Evolutionary conservation across 1,139 yeast species (phyloP), one percentile per base, ranked within the genome.

Genomic region (Pichia kudriavzevii): DNA sequence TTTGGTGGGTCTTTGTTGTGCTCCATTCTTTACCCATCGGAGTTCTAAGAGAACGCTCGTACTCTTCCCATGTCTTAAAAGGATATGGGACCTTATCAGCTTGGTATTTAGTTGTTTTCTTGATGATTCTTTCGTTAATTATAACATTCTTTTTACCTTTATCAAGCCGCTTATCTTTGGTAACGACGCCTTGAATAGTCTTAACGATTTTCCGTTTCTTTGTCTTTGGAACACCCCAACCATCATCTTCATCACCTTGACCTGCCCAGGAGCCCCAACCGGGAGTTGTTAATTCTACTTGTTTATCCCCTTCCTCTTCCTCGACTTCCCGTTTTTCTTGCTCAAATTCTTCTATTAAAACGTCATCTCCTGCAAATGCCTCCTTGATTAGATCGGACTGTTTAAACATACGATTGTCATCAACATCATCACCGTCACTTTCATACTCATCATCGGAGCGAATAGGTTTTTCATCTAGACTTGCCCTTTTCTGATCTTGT

Each of bases 21-120:
- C 93, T 78, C 97, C 97, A 91, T 63, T 91, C 95, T 60, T 84
- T 94, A 22, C 98, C 98, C 43, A 91, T 66, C n/a, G 98, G 97
- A 87, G 87, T 81, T 55, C 95, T 73, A 51, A 91, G 66, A 3
- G 94, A 79, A 55, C 95, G 73, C 59, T 91, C 98, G 58, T 91
- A 93, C 61, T 91, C 97, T 56, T 87, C 98, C 53, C 80, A 71
- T 41, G 80, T 80, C 60, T 91, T 96, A 58, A 72, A 91, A 39
- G 96, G 97, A 70, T 79, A 88, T 21, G 98, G 98, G 33, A 91
- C 95, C 18, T 79, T 75, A 31, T 79, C 70, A 4, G 95, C 81
- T 56, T 80, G 88, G 60, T 84, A 88, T 58, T 84, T 84, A 55
- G 75, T 64, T 52, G 78, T 80, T 69, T 81, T 83, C 63, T 88